Percentiles rank a stretch among this genome's conserved stretches.
Evolutionary conservation across 108 stramenopile genomes (phyloP).

Genomic region (Mediolabrus comicus): DNA sequence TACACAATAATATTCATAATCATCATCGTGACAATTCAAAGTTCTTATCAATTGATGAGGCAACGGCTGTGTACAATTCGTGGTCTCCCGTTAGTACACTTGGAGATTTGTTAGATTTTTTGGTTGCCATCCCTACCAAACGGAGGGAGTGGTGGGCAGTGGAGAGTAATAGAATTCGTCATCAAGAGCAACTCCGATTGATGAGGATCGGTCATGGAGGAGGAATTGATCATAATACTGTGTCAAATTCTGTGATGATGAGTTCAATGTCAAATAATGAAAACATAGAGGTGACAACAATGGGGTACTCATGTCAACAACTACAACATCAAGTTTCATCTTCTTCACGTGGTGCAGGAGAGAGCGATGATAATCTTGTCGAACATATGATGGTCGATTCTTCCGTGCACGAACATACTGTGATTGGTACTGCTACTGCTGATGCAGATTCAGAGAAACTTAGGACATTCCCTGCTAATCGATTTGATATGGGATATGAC

Average conservation of each 20-base stretch:
- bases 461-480: constrained; percentile 32
- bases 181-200: constrained; percentile 4
- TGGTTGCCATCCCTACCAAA: constrained; percentile 32
- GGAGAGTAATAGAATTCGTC: constrained; percentile 14
- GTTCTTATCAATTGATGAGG: constrained; percentile 32
- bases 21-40: constrained; percentile 1
- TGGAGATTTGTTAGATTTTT: constrained; percentile 60
- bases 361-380: background rate
- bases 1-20: background rate
- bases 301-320: background rate
- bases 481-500: constrained; percentile 47
- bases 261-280: background rate
- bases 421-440: background rate
- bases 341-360: background rate
- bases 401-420: background rate
- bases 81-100: constrained; percentile 61
- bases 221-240: too few species aligned
- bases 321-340: background rate
- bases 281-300: background rate
- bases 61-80: constrained; percentile 43
- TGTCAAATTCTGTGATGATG: background rate
- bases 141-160: constrained; percentile 38
- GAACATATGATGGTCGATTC: constrained; percentile 22
- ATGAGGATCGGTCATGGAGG: background rate
- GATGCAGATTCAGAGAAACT: constrained; percentile 1